Conservation (phyloP, 441 rosid genomes). For the Monsonia emarginata region DNA sequence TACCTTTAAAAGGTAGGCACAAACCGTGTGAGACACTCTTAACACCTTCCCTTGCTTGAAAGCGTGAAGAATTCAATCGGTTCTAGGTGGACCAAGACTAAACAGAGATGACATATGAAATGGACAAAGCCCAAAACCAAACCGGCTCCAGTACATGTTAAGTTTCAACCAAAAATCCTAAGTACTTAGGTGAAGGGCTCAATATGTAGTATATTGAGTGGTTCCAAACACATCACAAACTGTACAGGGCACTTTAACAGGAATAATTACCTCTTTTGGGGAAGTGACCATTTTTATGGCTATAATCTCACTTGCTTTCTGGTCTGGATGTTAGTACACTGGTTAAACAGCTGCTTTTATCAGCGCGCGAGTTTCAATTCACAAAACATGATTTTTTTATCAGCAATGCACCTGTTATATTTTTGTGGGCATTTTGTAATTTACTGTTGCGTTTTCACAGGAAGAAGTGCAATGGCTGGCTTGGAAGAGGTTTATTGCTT, state of each 20-base stretch:
- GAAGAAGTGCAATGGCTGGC: constrained; percentile 91
- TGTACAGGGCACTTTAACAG: no score
- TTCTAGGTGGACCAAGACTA: no score
- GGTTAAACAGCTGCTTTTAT: not conserved
- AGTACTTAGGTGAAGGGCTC: not conserved
- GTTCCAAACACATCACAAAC: not conserved
- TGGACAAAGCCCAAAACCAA: not conserved
- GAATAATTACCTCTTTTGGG: no score
- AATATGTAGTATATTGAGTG: not conserved
- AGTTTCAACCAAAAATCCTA: not conserved
- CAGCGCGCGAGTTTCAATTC: not conserved
- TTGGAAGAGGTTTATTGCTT: constrained; percentile 78
- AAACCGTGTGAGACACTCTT: not conserved
- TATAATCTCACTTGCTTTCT: no score
- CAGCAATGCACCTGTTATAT: not conserved
- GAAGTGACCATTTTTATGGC: no score
- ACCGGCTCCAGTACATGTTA: not conserved
- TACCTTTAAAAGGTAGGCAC: no score
- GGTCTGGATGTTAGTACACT: not conserved
- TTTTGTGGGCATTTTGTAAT: not conserved
- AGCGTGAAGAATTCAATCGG: not conserved
- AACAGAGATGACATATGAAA: not conserved
- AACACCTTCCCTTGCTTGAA: not conserved
- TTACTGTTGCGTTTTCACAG: constrained; percentile 27
- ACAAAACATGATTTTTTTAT: not conserved